Percentiles rank a stretch among this genome's conserved stretches.
Conservation (phyloP, 805 yeast species). For the Wickerhamomyces rabaulensis region DNA sequence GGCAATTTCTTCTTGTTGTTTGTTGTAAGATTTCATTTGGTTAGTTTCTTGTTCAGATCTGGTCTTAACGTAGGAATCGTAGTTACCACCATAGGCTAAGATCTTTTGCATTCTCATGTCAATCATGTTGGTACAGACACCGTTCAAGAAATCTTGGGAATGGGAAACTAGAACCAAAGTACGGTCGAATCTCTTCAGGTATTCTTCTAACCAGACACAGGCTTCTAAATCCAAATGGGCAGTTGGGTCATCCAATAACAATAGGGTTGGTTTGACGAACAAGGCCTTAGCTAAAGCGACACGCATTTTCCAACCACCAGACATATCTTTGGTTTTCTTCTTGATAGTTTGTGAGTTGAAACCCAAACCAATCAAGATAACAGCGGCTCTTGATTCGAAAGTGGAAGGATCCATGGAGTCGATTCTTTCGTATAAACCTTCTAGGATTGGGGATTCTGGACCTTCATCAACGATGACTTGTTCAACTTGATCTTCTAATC, state of each 20-base stretch:
- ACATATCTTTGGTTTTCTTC: constrained; percentile 97
- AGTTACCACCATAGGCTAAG: constrained; percentile 90
- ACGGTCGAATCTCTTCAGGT: constrained; percentile 89
- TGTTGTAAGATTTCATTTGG: constrained; percentile 95
- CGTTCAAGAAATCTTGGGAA: constrained; percentile 98
- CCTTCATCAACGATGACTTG: constrained; percentile 86
- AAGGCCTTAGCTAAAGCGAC: constrained; percentile 97
- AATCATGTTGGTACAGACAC: constrained; percentile 96
- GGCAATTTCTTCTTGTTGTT: constrained; percentile 98
- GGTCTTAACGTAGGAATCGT: constrained; percentile 94
- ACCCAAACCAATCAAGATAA: constrained; percentile 95
- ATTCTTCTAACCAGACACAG: constrained; percentile 99
- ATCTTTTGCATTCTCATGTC: constrained; percentile 89
- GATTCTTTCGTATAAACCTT: constrained; percentile 88
- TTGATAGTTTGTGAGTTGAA: constrained; percentile 81
- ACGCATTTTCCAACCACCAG: constrained; percentile 99
- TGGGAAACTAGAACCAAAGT: constrained; percentile 92
- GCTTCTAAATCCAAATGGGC: constrained; percentile 99
- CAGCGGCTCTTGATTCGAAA: constrained; percentile 94
- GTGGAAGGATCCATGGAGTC: constrained; percentile 95
- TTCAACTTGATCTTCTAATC: constrained; percentile 88
- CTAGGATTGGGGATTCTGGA: constrained; percentile 84
- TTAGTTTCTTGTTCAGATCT: constrained; percentile 90
- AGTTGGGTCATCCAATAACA: constrained; percentile 96
- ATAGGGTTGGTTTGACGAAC: constrained; percentile 94